Conservation (phyloP, 176 grass and related monocot species). For the Ensete glaucum region DNA sequence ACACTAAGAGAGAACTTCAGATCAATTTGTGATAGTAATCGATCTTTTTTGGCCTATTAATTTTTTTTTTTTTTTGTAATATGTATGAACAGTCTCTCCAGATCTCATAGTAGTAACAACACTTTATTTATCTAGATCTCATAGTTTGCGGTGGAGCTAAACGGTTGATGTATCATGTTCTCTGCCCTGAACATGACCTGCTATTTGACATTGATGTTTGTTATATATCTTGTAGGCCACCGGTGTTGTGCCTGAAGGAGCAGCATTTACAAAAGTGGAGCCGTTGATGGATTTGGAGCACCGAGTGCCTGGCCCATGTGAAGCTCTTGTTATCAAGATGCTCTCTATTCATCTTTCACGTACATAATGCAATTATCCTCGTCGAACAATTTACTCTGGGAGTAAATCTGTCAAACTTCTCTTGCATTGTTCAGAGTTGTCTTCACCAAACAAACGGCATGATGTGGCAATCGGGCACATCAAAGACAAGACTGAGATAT, state of each 20-base stretch:
- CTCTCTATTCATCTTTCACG: conserved; percentile 16
- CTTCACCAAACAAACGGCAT: conserved; percentile 51
- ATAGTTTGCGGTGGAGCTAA: too few species aligned
- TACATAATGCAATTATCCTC: conserved; percentile 8
- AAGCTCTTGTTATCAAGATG: conserved; percentile 51
- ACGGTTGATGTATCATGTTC: too few species aligned
- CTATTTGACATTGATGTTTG: conserved; percentile 5
- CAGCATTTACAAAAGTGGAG: conserved; percentile 36
- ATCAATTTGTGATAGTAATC: too few species aligned
- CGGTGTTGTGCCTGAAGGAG: conserved; percentile 51
- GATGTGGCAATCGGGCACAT: conserved; percentile 45
- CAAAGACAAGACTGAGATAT: conserved; percentile 35
- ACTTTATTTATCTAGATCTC: too few species aligned
- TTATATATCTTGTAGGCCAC: conserved; percentile 34
- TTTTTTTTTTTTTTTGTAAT: too few species aligned
- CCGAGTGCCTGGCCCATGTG: conserved; percentile 71
- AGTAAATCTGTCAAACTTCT: neutral
- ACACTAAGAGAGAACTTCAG: too few species aligned
- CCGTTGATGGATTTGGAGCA: conserved; percentile 89
- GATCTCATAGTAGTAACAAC: too few species aligned
- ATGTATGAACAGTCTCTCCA: too few species aligned
- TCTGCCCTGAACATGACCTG: neutral
- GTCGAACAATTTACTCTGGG: neutral
- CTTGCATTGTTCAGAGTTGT: conserved; percentile 57
- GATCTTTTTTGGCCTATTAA: too few species aligned